Evolutionary conservation across 495 filamentous ascomycete genomes (phyloP).

Genomic region (Tuber calosporum): DNA sequence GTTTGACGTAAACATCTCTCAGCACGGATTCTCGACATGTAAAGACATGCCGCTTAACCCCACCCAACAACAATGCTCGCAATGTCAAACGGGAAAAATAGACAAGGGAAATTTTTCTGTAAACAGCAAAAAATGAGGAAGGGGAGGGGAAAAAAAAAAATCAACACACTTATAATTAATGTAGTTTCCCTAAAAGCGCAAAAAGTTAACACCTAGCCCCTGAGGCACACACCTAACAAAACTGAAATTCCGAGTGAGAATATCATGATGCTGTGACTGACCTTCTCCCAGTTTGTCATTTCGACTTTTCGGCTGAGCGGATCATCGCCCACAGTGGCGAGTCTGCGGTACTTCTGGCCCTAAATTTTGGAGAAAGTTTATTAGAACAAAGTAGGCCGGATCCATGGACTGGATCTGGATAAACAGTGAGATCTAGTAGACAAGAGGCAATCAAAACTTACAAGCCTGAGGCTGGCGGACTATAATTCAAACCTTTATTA

Average conservation of each 20-base stretch:
- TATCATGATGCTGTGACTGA: conserved; percentile 31
- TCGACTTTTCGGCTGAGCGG: conserved; percentile 70
- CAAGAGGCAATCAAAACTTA: conserved; percentile 27
- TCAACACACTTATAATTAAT: conserved; percentile 69
- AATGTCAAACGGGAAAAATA: neutral
- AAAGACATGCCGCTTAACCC: conserved; percentile 22
- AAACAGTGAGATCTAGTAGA: conserved; percentile 7
- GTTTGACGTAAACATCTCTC: conserved; percentile 44
- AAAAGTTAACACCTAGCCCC: conserved; percentile 13
- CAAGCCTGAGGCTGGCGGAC: conserved; percentile 29
- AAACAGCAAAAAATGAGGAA: neutral
- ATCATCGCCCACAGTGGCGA: conserved; percentile 58
- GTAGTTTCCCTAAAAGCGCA: conserved; percentile 55
- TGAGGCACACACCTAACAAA: conserved; percentile 22
- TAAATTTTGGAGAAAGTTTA: conserved; percentile 38
- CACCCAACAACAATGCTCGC: neutral
- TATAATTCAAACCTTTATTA: conserved; percentile 11
- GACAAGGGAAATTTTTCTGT: neutral
- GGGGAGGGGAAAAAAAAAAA: conserved; percentile 1
- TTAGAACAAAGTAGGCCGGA: conserved; percentile 27
- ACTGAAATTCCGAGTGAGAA: conserved; percentile 23
- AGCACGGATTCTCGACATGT: conserved; percentile 24
- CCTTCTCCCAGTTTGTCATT: conserved; percentile 71
- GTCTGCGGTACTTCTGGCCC: conserved; percentile 50
- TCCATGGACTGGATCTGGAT: conserved; percentile 8